These are phyloP conservation scores for Globisporangium paddicum DNA, from an alignment of 352 stramenopile species.

Conservation along the genomic window DNA sequence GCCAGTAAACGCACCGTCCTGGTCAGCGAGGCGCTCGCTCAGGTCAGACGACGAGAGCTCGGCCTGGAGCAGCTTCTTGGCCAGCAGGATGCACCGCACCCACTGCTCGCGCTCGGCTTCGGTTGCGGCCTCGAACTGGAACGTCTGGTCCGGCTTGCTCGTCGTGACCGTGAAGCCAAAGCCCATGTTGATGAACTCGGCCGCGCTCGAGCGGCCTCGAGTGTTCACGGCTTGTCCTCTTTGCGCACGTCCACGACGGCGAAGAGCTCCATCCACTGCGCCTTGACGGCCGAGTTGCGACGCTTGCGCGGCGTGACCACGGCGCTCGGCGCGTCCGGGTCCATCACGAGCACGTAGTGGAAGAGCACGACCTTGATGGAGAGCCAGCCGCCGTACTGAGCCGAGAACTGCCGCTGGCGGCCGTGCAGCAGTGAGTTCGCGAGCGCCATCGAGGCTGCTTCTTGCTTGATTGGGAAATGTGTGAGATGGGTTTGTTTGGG, in stretches of 20 bases:
- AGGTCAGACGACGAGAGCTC: not conserved
- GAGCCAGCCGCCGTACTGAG: constrained; percentile 49
- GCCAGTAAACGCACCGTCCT: constrained; percentile 14
- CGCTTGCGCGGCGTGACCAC: constrained; percentile 36
- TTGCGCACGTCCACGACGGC: constrained; percentile 30
- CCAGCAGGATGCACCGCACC: constrained; percentile 35
- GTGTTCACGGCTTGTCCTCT: constrained; percentile 17
- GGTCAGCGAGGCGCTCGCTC: constrained; percentile 4
- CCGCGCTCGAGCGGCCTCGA: constrained; percentile 14
- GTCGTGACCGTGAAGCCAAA: constrained; percentile 37
- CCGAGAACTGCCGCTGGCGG: constrained; percentile 41
- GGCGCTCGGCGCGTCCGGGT: constrained; percentile 27
- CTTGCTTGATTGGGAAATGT: not conserved
- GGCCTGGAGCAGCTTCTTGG: constrained; percentile 27
- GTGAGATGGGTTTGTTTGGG: not conserved
- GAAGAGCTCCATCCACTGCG: constrained; percentile 44
- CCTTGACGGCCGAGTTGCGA: constrained; percentile 33
- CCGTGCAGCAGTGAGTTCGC: constrained; percentile 38
- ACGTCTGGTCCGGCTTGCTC: constrained; percentile 17
- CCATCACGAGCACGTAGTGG: constrained; percentile 40
- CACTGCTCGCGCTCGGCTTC: constrained; percentile 39
- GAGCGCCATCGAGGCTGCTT: constrained; percentile 14
- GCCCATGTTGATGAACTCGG: constrained; percentile 17
- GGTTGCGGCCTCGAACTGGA: constrained; percentile 34
- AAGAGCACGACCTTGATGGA: constrained; percentile 40